A percentile compares a stretch with the other conserved stretches of the same genome.
Evolutionary conservation across 2,329 filamentous ascomycete genomes (phyloP).

Genomic region (Helotiales sp.): DNA sequence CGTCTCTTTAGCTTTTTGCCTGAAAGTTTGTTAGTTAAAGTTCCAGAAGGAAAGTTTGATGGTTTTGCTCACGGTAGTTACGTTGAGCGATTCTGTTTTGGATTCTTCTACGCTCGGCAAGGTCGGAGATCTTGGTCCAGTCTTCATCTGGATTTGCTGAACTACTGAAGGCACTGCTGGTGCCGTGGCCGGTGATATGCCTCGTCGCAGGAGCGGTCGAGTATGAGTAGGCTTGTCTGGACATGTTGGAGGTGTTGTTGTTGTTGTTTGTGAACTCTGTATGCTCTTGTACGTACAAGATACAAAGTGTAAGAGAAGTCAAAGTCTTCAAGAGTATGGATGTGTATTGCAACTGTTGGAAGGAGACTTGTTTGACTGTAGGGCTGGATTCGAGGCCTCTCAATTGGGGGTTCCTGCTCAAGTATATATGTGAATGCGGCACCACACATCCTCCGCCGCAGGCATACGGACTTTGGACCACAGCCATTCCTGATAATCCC

Average conservation of each 20-base stretch:
- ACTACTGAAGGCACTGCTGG: conserved; percentile 92
- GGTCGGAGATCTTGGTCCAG: conserved; percentile 98
- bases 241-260: conserved; percentile 39
- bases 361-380: conserved; percentile 19
- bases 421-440: conserved; percentile 41
- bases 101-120: conserved; percentile 90
- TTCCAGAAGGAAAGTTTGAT: conserved; percentile 2
- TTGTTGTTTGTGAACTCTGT: conserved; percentile 21
- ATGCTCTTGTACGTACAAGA: conserved; percentile 21
- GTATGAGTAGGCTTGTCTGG: conserved; percentile 42
- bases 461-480: conserved; percentile 35
- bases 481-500: conserved; percentile 33
- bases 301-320: conserved; percentile 23
- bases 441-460: conserved; percentile 32
- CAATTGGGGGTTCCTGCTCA: conserved; percentile 33
- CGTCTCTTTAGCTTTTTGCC: conserved; percentile 93
- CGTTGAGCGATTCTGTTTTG: conserved; percentile 98
- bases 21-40: conserved; percentile 45
- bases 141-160: conserved; percentile 96
- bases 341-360: conserved; percentile 10
- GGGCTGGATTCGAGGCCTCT: conserved; percentile 28
- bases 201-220: conserved; percentile 48
- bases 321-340: conserved; percentile 11
- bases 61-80: conserved; percentile 81
- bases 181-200: conserved; percentile 74